Conservation (phyloP, 345 rosid genomes). For the Eucalyptus sp. region DNA sequence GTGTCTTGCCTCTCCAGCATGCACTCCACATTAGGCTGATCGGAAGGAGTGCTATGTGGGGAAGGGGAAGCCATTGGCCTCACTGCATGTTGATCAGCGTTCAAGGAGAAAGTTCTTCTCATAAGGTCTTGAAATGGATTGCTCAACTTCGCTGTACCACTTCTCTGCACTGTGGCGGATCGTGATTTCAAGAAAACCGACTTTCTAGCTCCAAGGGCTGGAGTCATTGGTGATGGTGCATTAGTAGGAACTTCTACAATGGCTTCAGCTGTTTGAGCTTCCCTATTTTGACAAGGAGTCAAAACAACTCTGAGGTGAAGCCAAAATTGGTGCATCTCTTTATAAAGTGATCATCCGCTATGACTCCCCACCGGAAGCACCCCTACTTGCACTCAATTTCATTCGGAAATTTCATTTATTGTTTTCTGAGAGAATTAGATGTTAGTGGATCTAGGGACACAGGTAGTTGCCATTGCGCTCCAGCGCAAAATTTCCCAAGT, state of each 20-base stretch:
- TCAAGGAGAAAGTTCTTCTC: background rate
- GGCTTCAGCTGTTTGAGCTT: background rate
- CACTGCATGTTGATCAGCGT: background rate
- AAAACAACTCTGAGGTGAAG: background rate
- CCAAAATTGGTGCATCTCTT: background rate
- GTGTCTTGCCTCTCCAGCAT: background rate
- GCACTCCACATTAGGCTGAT: background rate
- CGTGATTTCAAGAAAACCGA: background rate
- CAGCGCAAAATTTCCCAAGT: background rate
- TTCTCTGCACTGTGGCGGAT: background rate
- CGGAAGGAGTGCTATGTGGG: background rate
- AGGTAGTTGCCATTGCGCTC: background rate
- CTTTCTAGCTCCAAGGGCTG: background rate
- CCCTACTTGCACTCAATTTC: background rate
- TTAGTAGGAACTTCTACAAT: background rate
- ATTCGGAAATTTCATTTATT: background rate
- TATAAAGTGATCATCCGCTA: background rate
- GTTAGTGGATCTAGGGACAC: background rate
- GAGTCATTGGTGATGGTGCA: background rate
- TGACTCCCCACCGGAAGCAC: background rate
- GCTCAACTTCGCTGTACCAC: background rate
- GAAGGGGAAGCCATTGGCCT: background rate
- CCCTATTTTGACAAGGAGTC: background rate
- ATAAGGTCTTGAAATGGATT: background rate
- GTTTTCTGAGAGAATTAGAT: background rate